Percentiles rank a stretch among this genome's conserved stretches.
Conservation (phyloP, 495 filamentous ascomycete species). For the Penicillium cosmopolitanum region DNA sequence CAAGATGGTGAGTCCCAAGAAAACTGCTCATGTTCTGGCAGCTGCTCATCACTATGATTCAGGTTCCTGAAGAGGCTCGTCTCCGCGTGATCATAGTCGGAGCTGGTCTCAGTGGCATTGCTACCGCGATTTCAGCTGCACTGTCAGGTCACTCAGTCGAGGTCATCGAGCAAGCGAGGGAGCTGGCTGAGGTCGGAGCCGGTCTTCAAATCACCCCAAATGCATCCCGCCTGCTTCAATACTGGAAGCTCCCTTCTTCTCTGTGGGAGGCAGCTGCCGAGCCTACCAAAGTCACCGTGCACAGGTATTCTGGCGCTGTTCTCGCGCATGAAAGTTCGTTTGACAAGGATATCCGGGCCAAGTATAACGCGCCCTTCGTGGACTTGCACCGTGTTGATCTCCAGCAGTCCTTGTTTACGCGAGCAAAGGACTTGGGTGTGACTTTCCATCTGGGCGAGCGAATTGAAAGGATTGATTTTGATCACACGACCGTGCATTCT, state of each 20-base stretch:
- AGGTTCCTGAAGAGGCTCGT: constrained; percentile 30
- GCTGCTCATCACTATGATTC: background rate
- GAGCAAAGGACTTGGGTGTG: constrained; percentile 57
- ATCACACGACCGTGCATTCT: constrained; percentile 28
- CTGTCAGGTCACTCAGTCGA: constrained; percentile 63
- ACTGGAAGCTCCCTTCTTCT: constrained; percentile 54
- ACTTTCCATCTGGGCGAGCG: constrained; percentile 48
- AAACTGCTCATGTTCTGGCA: background rate
- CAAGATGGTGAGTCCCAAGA: constrained; percentile 17
- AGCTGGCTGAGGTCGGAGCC: constrained; percentile 58
- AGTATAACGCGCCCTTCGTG: constrained; percentile 56
- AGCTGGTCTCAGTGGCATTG: constrained; percentile 63
- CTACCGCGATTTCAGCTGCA: constrained; percentile 62
- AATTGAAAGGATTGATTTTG: constrained; percentile 48
- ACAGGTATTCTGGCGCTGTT: constrained; percentile 57
- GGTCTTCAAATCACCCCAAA: constrained; percentile 64
- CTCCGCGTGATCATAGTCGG: constrained; percentile 40
- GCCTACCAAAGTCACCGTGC: constrained; percentile 59
- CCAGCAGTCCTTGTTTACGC: constrained; percentile 54
- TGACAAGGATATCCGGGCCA: constrained; percentile 41
- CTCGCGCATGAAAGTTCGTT: constrained; percentile 57
- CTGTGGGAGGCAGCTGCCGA: constrained; percentile 52
- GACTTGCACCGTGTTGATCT: constrained; percentile 64
- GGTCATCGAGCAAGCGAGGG: constrained; percentile 65
- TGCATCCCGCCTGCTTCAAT: constrained; percentile 53